Conservation (phyloP, 2,329 filamentous ascomycete genomes). For the Claviceps arundinis region DNA sequence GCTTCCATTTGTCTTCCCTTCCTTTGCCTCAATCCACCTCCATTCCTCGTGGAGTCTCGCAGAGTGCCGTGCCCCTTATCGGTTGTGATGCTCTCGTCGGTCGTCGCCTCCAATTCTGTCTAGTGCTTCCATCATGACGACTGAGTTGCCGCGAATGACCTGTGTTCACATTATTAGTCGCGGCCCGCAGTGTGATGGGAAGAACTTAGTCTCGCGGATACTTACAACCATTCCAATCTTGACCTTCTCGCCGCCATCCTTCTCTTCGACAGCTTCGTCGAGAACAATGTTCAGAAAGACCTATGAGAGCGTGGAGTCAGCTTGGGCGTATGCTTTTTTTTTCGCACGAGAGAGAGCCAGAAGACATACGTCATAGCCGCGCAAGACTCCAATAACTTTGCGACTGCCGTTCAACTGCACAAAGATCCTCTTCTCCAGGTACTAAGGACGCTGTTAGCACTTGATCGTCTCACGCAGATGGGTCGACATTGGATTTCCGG, state of each 20-base stretch:
- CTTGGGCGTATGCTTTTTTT: not conserved
- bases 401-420: conserved; percentile 95
- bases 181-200: not conserved
- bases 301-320: conserved; percentile 29
- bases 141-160: conserved; percentile 95
- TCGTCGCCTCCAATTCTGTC: conserved; percentile 54
- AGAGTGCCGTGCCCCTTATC: conserved; percentile 9
- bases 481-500: not conserved
- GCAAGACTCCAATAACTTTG: conserved; percentile 87
- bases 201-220: conserved; percentile 10
- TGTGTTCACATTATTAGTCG: conserved; percentile 21
- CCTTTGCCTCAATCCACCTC: not conserved
- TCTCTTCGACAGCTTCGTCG: conserved; percentile 93
- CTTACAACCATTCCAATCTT: conserved; percentile 84
- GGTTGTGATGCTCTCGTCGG: conserved; percentile 22
- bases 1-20: not conserved
- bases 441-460: conserved; percentile 41
- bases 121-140: conserved; percentile 89
- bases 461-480: not conserved
- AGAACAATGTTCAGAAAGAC: conserved; percentile 97
- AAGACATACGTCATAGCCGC: conserved; percentile 83
- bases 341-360: not conserved
- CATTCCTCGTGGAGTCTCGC: conserved; percentile 9
- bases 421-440: conserved; percentile 97
- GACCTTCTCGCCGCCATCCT: conserved; percentile 79